phyloP scores from a whole-genome alignment of 176 grass and related monocot genomes.

The Hyparrhenia diplandra region DNA sequence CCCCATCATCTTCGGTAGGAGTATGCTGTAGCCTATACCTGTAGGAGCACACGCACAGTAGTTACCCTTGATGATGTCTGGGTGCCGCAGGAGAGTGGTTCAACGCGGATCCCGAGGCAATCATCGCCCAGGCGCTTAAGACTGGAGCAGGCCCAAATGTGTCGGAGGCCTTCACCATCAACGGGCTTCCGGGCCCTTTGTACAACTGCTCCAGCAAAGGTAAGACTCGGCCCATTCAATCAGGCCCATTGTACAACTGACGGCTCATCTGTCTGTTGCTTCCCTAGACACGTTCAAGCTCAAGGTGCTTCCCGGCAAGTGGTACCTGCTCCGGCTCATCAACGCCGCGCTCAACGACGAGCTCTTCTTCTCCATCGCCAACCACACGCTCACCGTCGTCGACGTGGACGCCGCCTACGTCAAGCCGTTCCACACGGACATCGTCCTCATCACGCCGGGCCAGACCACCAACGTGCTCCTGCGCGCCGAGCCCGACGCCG shows the following conservation, averaged over 20 bases:
- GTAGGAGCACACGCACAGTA: too few relatives aligned
- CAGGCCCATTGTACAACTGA: too few relatives aligned
- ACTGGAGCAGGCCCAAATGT: slow-evolving; percentile 61
- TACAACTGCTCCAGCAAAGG: slow-evolving; percentile 67
- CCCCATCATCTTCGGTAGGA: slow-evolving; percentile 59
- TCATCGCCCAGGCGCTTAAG: slow-evolving; percentile 43
- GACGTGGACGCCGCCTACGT: slow-evolving; percentile 57
- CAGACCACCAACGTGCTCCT: slow-evolving; percentile 82
- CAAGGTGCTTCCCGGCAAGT: slow-evolving; percentile 48
- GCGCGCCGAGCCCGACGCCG: slow-evolving; percentile 19
- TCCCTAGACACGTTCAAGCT: slow-evolving; percentile 58
- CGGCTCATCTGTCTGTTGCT: neutral
- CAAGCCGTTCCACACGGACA: slow-evolving; percentile 57
- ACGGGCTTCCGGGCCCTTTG: slow-evolving; percentile 67
- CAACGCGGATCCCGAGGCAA: slow-evolving; percentile 49
- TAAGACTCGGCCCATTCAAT: too few relatives aligned
- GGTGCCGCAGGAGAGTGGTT: slow-evolving; percentile 83
- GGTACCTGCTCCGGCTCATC: slow-evolving; percentile 57
- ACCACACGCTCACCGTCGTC: slow-evolving; percentile 64
- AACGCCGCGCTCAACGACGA: slow-evolving; percentile 75
- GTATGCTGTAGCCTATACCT: too few relatives aligned
- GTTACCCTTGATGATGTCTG: too few relatives aligned
- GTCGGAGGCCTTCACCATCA: slow-evolving; percentile 62
- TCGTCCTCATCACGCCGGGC: slow-evolving; percentile 59
- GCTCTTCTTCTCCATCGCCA: slow-evolving; percentile 58